These are phyloP conservation scores for Prunella vulgaris DNA, from an alignment of 257 asterid genomes.

Conservation along the genomic window DNA sequence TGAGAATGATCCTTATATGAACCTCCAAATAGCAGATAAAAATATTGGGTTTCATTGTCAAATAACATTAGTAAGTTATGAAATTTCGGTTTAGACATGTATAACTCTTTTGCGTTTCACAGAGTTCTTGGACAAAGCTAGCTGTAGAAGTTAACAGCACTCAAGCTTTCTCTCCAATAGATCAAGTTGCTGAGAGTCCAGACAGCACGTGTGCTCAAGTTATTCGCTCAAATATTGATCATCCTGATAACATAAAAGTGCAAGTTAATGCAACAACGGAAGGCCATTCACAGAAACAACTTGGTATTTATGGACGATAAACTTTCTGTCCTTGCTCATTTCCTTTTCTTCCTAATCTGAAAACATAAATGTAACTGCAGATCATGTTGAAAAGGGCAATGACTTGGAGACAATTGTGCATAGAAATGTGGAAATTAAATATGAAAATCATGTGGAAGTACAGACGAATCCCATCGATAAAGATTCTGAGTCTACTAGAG, in stretches of 20 bases:
- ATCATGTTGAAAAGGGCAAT: conserved; percentile 31
- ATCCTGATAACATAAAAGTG: conserved; percentile 32
- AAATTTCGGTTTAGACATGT: conserved; percentile 19
- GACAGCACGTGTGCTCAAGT: conserved; percentile 68
- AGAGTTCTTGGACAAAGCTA: conserved; percentile 86
- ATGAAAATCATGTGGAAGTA: conserved; percentile 38
- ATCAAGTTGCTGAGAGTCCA: conserved; percentile 47
- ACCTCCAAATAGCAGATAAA: not conserved
- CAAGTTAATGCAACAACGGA: conserved; percentile 33
- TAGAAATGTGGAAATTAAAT: conserved; percentile 34
- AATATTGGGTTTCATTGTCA: not conserved
- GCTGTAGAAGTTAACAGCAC: conserved; percentile 62
- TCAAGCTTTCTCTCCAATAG: conserved; percentile 45
- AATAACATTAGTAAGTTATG: not conserved
- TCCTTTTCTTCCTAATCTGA: conserved; percentile 14
- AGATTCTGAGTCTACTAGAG: conserved; percentile 44
- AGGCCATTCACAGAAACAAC: conserved; percentile 33
- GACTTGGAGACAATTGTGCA: conserved; percentile 28
- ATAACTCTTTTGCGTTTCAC: conserved; percentile 21
- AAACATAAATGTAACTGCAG: conserved; percentile 28
- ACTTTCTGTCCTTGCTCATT: conserved; percentile 12
- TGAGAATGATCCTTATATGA: not conserved
- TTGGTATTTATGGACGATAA: conserved; percentile 35
- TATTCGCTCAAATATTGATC: conserved; percentile 51
- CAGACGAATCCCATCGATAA: conserved; percentile 27